A percentile compares a stretch with the other conserved stretches of the same genome.
phyloP scores from a whole-genome alignment of 1,139 yeast species.

The Magnusiomyces sp. region DNA sequence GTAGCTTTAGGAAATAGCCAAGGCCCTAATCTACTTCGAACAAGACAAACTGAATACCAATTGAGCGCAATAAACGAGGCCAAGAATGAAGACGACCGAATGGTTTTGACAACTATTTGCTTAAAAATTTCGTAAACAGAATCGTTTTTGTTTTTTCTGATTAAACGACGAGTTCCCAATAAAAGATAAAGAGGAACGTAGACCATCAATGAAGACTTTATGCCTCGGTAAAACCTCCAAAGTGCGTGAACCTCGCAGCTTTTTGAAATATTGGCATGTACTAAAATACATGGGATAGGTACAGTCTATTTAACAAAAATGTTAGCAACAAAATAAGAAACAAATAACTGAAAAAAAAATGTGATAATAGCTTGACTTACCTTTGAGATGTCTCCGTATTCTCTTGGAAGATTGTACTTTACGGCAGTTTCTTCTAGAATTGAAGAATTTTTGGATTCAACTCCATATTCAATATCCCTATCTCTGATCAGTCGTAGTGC shows the following conservation, averaged over 20 bases:
- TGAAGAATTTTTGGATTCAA: constrained; percentile 22
- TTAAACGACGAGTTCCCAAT: constrained; percentile 12
- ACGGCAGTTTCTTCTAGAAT: constrained; percentile 19
- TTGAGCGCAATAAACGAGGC: constrained; percentile 33
- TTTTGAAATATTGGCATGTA: constrained; percentile 32
- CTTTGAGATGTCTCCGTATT: constrained; percentile 14
- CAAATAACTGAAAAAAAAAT: not conserved
- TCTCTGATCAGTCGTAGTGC: constrained; percentile 29
- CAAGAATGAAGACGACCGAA: constrained; percentile 35
- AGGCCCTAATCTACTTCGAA: constrained; percentile 33
- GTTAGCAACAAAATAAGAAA: not conserved
- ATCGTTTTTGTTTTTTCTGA: constrained; percentile 8
- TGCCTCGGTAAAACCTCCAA: constrained; percentile 33
- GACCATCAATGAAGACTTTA: constrained; percentile 30
- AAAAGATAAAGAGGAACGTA: constrained; percentile 24
- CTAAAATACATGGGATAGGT: constrained; percentile 35
- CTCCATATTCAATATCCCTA: constrained; percentile 30
- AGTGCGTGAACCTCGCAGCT: constrained; percentile 36
- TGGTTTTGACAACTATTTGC: constrained; percentile 16
- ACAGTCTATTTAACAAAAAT: constrained; percentile 14
- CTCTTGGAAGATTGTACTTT: constrained; percentile 15
- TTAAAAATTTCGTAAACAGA: constrained; percentile 6
- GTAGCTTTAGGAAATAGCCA: constrained; percentile 23
- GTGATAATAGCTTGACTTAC: not conserved
- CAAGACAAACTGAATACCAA: constrained; percentile 38